Conservation (phyloP, 108 stramenopile genomes). For the Schizochytrium sp. region DNA sequence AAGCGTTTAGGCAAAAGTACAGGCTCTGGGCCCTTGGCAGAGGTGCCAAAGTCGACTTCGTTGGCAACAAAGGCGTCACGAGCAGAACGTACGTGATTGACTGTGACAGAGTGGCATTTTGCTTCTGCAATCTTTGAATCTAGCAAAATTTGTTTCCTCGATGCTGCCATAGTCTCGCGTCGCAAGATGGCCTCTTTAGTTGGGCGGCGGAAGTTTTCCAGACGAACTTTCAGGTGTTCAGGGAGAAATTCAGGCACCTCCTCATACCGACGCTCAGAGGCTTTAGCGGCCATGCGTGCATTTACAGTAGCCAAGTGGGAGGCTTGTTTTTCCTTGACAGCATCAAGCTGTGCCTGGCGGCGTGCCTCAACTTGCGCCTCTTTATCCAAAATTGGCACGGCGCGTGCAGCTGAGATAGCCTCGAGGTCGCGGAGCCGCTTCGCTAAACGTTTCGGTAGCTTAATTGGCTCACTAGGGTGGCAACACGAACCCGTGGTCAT, state of each 20-base stretch:
- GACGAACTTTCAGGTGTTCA: not conserved
- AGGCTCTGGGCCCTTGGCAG: not conserved
- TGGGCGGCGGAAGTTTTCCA: not conserved
- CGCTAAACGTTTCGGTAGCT: slow-evolving; percentile 34
- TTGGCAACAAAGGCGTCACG: slow-evolving; percentile 14
- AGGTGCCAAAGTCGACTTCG: slow-evolving; percentile 40
- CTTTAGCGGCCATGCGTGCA: slow-evolving; percentile 37
- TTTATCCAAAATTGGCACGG: not conserved
- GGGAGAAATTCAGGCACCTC: not conserved
- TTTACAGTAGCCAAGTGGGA: slow-evolving; percentile 2
- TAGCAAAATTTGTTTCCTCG: not conserved
- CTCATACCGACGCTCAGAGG: not conserved
- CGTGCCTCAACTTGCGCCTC: not conserved
- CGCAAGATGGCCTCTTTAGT: slow-evolving; percentile 47
- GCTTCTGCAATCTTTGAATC: slow-evolving; percentile 21
- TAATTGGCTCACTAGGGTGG: not conserved
- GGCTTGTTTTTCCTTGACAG: slow-evolving; percentile 7
- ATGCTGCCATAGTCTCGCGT: not conserved
- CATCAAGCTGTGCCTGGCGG: slow-evolving; percentile 10
- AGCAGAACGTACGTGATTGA: not conserved
- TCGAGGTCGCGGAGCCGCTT: slow-evolving; percentile 40
- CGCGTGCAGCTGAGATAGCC: not conserved
- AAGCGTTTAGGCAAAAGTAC: slow-evolving; percentile 1
- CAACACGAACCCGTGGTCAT: not conserved
- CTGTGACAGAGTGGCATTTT: not conserved